These are phyloP conservation scores for Diaporthe sp. DNA, from an alignment of 2,329 filamentous ascomycete species.

Conservation along the genomic window DNA sequence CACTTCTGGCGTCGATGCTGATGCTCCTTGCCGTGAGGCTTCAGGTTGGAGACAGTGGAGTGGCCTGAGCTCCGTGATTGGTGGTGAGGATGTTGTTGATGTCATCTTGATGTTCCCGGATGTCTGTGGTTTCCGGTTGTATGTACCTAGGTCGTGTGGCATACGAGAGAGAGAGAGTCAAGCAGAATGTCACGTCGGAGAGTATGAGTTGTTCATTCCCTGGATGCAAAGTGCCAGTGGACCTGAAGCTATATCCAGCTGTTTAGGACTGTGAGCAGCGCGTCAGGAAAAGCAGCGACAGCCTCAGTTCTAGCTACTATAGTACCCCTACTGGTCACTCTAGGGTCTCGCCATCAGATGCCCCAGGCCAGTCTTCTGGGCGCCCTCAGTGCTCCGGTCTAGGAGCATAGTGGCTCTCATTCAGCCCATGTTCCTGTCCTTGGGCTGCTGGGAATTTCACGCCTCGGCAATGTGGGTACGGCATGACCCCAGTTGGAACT, in stretches of 20 bases:
- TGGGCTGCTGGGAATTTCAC: conserved; percentile 11
- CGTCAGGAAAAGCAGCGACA: neutral
- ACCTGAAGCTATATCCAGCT: conserved; percentile 23
- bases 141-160: neutral
- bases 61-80: conserved; percentile 42
- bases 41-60: conserved; percentile 39
- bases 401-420: conserved; percentile 18
- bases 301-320: conserved; percentile 22
- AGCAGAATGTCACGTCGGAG: neutral
- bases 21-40: conserved; percentile 3
- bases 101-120: conserved; percentile 22
- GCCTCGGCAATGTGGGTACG: conserved; percentile 25
- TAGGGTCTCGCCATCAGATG: conserved; percentile 16
- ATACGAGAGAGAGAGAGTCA: conserved; percentile 1
- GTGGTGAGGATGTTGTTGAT: conserved; percentile 36
- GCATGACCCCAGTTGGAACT: neutral
- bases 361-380: neutral
- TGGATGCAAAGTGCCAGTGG: conserved; percentile 1
- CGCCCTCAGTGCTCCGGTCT: conserved; percentile 27
- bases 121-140: neutral
- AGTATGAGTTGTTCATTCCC: neutral
- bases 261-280: conserved; percentile 3
- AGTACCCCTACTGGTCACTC: conserved; percentile 1
- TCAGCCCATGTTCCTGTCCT: conserved; percentile 17
- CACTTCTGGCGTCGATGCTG: conserved; percentile 6